These are phyloP conservation scores for Xylaria intraflava DNA, from an alignment of 495 filamentous ascomycete species.

Conservation along the genomic window DNA sequence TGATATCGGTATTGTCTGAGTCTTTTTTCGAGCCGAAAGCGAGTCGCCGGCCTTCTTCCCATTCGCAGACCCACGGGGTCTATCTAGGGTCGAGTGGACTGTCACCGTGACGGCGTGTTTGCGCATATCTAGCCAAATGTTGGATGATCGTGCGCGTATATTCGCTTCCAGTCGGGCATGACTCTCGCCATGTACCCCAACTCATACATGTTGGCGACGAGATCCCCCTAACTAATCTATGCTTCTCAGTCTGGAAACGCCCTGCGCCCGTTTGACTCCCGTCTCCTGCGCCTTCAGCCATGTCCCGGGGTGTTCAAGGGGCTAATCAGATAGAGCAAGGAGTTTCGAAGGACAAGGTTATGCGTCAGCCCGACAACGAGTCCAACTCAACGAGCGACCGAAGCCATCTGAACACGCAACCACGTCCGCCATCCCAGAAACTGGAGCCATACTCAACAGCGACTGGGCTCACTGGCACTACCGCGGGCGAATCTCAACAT, in stretches of 20 bases:
- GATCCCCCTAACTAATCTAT: neutral
- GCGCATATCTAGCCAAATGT: neutral
- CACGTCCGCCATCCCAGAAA: slow-evolving; percentile 63
- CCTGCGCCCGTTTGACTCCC: slow-evolving; percentile 9
- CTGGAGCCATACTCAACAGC: slow-evolving; percentile 54
- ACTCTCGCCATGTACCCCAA: neutral
- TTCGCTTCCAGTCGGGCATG: neutral
- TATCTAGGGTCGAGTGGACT: neutral
- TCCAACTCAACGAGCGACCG: slow-evolving; percentile 49
- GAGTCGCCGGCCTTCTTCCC: neutral
- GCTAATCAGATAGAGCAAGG: slow-evolving; percentile 32
- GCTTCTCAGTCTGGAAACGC: slow-evolving; percentile 8
- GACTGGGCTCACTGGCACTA: slow-evolving; percentile 59
- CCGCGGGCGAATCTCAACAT: slow-evolving; percentile 53
- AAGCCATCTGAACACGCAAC: slow-evolving; percentile 55
- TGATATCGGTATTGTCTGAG: neutral
- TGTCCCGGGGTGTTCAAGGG: slow-evolving; percentile 34
- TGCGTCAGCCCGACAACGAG: slow-evolving; percentile 35
- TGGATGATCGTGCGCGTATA: neutral
- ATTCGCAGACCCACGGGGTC: neutral
- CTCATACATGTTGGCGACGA: neutral
- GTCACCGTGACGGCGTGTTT: neutral
- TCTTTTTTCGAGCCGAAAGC: neutral
- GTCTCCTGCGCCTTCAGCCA: slow-evolving; percentile 17
- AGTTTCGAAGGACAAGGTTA: slow-evolving; percentile 43